Evolutionary conservation across 2,329 filamentous ascomycete genomes (phyloP).

Genomic region (Epichloe uncinata): DNA sequence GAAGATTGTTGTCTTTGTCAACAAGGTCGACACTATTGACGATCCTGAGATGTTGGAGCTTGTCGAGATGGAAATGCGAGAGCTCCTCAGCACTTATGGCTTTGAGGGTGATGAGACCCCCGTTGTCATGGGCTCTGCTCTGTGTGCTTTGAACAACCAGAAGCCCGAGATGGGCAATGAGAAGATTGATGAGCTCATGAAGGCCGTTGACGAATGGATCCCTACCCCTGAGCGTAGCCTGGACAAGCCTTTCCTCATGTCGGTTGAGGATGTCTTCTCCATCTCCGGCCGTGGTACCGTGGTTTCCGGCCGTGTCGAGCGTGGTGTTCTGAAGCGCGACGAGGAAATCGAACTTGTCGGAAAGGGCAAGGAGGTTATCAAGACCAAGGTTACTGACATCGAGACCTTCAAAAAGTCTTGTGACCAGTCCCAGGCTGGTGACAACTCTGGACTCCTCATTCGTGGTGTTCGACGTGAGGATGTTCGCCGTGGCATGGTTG

Average conservation of each 20-base stretch:
- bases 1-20: constrained; percentile 97
- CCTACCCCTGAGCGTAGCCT: constrained; percentile 86
- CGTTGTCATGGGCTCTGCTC: constrained; percentile 91
- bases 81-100: constrained; percentile 81
- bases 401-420: constrained; percentile 99
- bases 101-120: constrained; percentile 98
- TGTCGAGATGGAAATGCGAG: constrained; percentile 99
- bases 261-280: constrained; percentile 85
- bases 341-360: constrained; percentile 89
- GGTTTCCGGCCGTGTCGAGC: constrained; percentile 92
- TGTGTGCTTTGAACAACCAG: constrained; percentile 83
- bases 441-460: constrained; percentile 95
- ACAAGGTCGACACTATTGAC: constrained; percentile 96
- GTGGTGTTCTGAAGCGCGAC: constrained; percentile 86
- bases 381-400: constrained; percentile 99
- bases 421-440: constrained; percentile 87
- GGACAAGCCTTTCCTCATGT: constrained; percentile 99
- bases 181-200: constrained; percentile 85
- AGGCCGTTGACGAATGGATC: constrained; percentile 89
- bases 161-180: constrained; percentile 71
- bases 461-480: constrained; percentile 95
- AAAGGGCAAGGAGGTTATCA: constrained; percentile 69
- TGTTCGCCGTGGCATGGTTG: constrained; percentile 85
- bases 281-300: constrained; percentile 92
- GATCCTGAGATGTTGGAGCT: constrained; percentile 99